These are phyloP conservation scores for Hymenoscyphus albidus DNA, from an alignment of 2,329 filamentous ascomycete species.

Conservation along the genomic window DNA sequence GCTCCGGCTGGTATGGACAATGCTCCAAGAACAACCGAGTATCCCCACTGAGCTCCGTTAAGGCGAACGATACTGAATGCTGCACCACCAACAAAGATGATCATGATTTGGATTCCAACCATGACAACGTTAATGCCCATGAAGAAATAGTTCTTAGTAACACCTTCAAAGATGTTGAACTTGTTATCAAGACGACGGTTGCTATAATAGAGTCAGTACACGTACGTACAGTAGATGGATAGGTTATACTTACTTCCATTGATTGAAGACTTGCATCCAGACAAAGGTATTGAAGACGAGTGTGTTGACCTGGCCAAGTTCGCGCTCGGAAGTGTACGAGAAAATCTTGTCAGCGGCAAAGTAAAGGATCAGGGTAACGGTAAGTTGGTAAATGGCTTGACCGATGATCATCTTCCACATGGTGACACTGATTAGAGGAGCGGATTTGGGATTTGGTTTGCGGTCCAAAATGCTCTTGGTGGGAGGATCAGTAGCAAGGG, in stretches of 20 bases:
- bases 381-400: slow-evolving; percentile 84
- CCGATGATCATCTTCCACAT: slow-evolving; percentile 99
- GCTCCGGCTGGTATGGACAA: slow-evolving; percentile 84
- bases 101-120: slow-evolving; percentile 84
- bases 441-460: slow-evolving; percentile 70
- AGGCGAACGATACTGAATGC: slow-evolving; percentile 67
- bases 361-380: slow-evolving; percentile 74
- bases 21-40: slow-evolving; percentile 77
- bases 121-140: slow-evolving; percentile 80
- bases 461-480: slow-evolving; percentile 65
- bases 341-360: slow-evolving; percentile 65
- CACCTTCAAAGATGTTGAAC: slow-evolving; percentile 92
- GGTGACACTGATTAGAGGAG: slow-evolving; percentile 74
- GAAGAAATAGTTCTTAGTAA: slow-evolving; percentile 85
- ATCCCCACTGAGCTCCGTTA: slow-evolving; percentile 76
- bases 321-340: slow-evolving; percentile 47
- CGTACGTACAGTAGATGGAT: slow-evolving; percentile 10
- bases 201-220: slow-evolving; percentile 39
- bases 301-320: slow-evolving; percentile 59
- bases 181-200: slow-evolving; percentile 91
- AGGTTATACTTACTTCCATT: slow-evolving; percentile 71
- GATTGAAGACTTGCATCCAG: slow-evolving; percentile 99
- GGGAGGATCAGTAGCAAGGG: slow-evolving; percentile 70
- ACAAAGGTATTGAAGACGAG: slow-evolving; percentile 98
- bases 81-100: slow-evolving; percentile 78